Conservation (phyloP, 2,329 filamentous ascomycete species). For the Claviceps capensis region DNA sequence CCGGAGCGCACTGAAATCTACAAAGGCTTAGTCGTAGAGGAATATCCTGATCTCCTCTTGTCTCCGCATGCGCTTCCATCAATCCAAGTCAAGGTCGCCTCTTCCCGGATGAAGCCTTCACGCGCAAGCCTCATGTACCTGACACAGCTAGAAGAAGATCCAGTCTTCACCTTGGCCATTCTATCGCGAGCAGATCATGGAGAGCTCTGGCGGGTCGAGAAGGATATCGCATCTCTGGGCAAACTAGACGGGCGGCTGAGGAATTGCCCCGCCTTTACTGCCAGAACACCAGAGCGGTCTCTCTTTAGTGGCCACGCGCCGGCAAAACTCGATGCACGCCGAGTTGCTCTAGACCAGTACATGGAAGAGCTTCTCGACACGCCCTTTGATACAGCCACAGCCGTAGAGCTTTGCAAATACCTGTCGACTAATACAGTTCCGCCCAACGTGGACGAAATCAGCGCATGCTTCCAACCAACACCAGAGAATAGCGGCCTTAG, state of each 20-base stretch:
- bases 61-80: constrained; percentile 80
- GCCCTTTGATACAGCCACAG: constrained; percentile 61
- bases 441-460: constrained; percentile 45
- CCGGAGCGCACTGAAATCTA: constrained; percentile 45
- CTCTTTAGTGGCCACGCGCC: constrained; percentile 89
- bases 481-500: constrained; percentile 18
- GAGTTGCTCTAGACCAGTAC: constrained; percentile 69
- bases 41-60: constrained; percentile 74
- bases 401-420: constrained; percentile 74
- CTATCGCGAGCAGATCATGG: constrained; percentile 60
- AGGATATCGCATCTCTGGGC: constrained; percentile 70
- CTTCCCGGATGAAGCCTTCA: constrained; percentile 88
- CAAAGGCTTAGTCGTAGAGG: constrained; percentile 67
- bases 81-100: constrained; percentile 76
- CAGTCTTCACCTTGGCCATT: constrained; percentile 83
- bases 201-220: constrained; percentile 91
- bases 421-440: constrained; percentile 56
- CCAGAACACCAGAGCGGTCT: constrained; percentile 67
- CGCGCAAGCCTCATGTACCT: constrained; percentile 70
- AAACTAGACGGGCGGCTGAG: constrained; percentile 72
- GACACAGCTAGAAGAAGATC: constrained; percentile 75
- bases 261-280: constrained; percentile 56
- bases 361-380: constrained; percentile 77
- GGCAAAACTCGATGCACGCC: constrained; percentile 79
- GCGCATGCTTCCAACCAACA: constrained; percentile 11